Conservation (phyloP, 495 filamentous ascomycete genomes). For the Tuber magnatum region DNA sequence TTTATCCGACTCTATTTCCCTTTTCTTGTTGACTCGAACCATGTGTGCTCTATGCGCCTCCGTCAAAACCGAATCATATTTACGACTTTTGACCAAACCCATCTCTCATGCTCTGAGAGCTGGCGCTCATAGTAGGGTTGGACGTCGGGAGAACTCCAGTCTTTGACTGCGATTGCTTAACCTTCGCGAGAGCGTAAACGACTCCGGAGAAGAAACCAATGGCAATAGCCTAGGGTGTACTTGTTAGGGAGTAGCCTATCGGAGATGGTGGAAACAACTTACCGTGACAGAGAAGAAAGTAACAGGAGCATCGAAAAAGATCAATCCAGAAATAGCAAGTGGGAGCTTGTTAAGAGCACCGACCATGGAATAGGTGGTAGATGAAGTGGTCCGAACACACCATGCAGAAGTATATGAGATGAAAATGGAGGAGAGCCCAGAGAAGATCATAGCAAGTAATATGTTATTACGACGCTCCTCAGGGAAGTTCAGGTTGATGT, state of each 20-base stretch:
- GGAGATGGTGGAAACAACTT: constrained; percentile 11
- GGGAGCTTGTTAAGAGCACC: constrained; percentile 97
- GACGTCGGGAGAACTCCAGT: constrained; percentile 63
- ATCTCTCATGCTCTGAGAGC: constrained; percentile 85
- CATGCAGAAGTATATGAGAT: constrained; percentile 98
- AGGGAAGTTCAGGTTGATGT: constrained; percentile 85
- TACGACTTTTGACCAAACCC: constrained; percentile 46
- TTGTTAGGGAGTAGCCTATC: background rate
- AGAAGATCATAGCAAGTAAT: constrained; percentile 87
- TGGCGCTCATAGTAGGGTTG: constrained; percentile 71
- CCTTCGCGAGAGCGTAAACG: constrained; percentile 86
- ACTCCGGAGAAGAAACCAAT: constrained; percentile 88
- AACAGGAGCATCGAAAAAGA: constrained; percentile 92
- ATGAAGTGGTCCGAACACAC: constrained; percentile 95
- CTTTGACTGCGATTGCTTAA: constrained; percentile 63
- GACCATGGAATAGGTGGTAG: constrained; percentile 97
- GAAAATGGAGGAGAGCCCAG: constrained; percentile 86
- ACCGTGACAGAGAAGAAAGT: constrained; percentile 72
- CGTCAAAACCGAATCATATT: background rate
- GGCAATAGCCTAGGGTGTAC: constrained; percentile 60
- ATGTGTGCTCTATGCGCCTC: background rate
- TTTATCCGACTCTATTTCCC: background rate
- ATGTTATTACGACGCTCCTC: constrained; percentile 62
- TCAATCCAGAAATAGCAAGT: constrained; percentile 76
- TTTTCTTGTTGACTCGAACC: background rate